Percentiles rank a stretch among this genome's conserved stretches.
Conservation (phyloP, 805 yeast species). For the Teunomyces cretensis region DNA sequence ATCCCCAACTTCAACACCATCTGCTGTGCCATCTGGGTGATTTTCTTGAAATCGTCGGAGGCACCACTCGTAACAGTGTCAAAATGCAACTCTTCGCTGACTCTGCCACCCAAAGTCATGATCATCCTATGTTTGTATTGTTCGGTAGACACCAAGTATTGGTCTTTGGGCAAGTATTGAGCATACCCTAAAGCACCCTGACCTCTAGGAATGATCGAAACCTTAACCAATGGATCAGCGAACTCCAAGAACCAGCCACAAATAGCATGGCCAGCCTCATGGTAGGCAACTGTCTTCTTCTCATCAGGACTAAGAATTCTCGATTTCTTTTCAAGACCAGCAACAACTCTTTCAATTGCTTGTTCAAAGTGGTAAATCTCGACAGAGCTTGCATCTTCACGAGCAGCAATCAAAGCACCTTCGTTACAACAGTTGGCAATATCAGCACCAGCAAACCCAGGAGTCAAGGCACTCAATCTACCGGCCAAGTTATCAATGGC, state of each 20-base stretch:
- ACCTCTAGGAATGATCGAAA: slow-evolving; percentile 93
- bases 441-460: slow-evolving; percentile 96
- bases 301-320: slow-evolving; percentile 77
- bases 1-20: slow-evolving; percentile 90
- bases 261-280: slow-evolving; percentile 96
- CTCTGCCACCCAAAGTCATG: slow-evolving; percentile 94
- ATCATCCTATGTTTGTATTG: slow-evolving; percentile 83
- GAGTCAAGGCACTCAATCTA: slow-evolving; percentile 85
- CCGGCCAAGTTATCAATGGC: slow-evolving; percentile 68
- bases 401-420: slow-evolving; percentile 91
- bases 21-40: slow-evolving; percentile 81
- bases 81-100: slow-evolving; percentile 86
- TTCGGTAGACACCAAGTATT: slow-evolving; percentile 70
- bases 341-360: slow-evolving; percentile 92
- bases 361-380: slow-evolving; percentile 76
- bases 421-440: slow-evolving; percentile 94
- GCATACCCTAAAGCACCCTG: slow-evolving; percentile 96
- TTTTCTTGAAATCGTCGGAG: slow-evolving; percentile 87
- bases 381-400: slow-evolving; percentile 63
- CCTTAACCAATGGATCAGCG: slow-evolving; percentile 91
- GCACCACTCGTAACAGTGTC: slow-evolving; percentile 89
- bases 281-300: slow-evolving; percentile 84
- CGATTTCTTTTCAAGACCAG: slow-evolving; percentile 88
- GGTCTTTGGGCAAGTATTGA: slow-evolving; percentile 89
- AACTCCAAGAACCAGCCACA: slow-evolving; percentile 89